A percentile compares a stretch with the other conserved stretches of the same genome.
phyloP scores from a whole-genome alignment of 106 monocot genomes.

The Alisma plantagoaquatica region DNA sequence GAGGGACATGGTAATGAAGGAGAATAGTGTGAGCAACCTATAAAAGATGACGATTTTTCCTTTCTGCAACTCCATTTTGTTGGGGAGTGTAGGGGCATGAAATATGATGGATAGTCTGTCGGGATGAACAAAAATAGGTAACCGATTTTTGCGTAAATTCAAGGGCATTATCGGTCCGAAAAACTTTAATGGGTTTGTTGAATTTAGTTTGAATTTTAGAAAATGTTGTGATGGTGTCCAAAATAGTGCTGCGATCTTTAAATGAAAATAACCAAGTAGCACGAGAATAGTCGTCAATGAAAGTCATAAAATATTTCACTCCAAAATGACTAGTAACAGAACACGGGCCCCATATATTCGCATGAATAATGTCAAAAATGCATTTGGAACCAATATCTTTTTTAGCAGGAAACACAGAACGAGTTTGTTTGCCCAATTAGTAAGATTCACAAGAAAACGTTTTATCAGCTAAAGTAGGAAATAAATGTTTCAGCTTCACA shows the following conservation, averaged over 20 bases:
- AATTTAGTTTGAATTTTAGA: neutral
- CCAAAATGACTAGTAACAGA: neutral
- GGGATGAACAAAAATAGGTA: neutral
- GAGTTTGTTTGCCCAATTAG: too few relatives aligned
- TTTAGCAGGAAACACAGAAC: too few relatives aligned
- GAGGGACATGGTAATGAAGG: neutral
- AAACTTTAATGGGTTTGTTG: neutral
- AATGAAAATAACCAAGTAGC: neutral
- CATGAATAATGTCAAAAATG: too few relatives aligned
- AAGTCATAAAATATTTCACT: neutral
- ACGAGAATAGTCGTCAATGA: neutral
- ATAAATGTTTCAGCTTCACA: too few relatives aligned
- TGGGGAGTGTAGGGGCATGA: neutral
- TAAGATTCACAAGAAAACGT: too few relatives aligned
- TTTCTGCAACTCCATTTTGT: neutral
- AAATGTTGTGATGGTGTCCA: neutral
- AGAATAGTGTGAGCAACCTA: neutral
- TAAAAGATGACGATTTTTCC: neutral
- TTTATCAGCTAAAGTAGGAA: too few relatives aligned
- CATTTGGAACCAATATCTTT: too few relatives aligned
- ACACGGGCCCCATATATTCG: neutral
- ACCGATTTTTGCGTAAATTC: neutral
- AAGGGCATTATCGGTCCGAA: neutral
- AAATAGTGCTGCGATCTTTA: neutral
- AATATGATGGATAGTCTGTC: neutral